Conservation (phyloP, 2,329 filamentous ascomycete species). For the Pezicula carpinea region DNA sequence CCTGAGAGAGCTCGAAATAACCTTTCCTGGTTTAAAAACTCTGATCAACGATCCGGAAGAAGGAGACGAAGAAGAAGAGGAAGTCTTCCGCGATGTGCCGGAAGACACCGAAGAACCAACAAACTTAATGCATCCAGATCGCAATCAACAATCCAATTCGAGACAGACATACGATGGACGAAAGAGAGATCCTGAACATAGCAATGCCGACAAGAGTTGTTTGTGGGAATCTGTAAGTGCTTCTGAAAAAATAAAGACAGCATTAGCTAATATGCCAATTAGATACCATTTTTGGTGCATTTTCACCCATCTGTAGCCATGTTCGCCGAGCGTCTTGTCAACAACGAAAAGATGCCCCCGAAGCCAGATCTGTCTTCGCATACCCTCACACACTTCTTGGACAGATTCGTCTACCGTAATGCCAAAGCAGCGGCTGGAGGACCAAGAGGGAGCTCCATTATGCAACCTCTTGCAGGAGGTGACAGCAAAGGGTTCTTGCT, state of each 20-base stretch:
- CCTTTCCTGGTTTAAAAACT: conserved; percentile 74
- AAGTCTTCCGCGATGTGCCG: conserved; percentile 56
- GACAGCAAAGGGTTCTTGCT: conserved; percentile 58
- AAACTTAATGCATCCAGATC: conserved; percentile 7
- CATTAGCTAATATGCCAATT: conserved; percentile 9
- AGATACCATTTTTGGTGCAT: conserved; percentile 68
- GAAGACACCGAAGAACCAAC: conserved; percentile 44
- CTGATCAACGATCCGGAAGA: conserved; percentile 79
- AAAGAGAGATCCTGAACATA: conserved; percentile 87
- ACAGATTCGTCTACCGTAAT: conserved; percentile 97
- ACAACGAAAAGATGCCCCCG: conserved; percentile 65
- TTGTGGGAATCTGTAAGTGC: conserved; percentile 78
- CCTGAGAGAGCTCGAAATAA: conserved; percentile 71
- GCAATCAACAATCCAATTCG: conserved; percentile 5
- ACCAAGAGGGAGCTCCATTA: conserved; percentile 80
- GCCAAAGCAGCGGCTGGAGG: conserved; percentile 64
- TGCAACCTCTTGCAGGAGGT: conserved; percentile 80
- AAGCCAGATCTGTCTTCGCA: conserved; percentile 91
- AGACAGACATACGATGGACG: conserved; percentile 68
- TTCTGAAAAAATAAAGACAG: not conserved
- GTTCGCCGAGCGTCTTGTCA: conserved; percentile 69
- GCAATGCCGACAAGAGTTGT: conserved; percentile 88
- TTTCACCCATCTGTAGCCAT: conserved; percentile 92
- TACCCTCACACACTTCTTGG: conserved; percentile 89
- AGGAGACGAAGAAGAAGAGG: conserved; percentile 58